Base-by-base conservation (phyloP, 2,329 filamentous ascomycete genomes). In the Emmonsiellopsis sp. region DNA sequence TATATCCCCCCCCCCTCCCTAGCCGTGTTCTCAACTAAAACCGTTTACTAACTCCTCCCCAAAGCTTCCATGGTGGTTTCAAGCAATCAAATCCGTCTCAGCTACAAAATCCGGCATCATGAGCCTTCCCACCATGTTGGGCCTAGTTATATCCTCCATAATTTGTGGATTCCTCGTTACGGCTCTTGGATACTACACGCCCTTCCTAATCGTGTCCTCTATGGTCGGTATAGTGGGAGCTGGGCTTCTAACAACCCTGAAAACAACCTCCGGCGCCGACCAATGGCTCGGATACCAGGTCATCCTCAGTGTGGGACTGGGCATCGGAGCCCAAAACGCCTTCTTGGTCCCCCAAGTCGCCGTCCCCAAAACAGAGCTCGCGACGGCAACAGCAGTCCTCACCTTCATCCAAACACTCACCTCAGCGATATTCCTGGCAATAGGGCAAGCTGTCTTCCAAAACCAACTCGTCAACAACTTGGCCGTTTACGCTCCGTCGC, bases 61-160 rank as follows among this genome's bases (percentile, higher is more conserved):
- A n/a, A 26, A 26, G 20, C 20, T 26, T 26, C 73, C 74, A 0
- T 69, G 76, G 51, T 77, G 71, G 67, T 76, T 77, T 59, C 74
- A 78, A 57, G 73, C 71, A 5, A 70, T 76, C 55, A 70, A 72
- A 51, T 68, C 67, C 5, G 66, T 66, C 10, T 65, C 66, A 3
- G 73, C 75, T 6, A 67, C 73, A 48, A 67, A 72, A 38, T 75
- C 73, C 6, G 75, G 74, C 15, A 74, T 77, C 48, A 70, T 70
- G 50, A 68, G 64, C 47, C 59, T 73, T 5, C 71, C 72, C 7
- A 62, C 72, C 62, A 65, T 74, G 16, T 55, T 74, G 11, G 11
- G 11, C 1, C 11, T 15, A 11, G 15, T 15, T 11, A 15, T 40
- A 3, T 11, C 11, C 37, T 11, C 11, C 6, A 40, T 40, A 11